These are phyloP conservation scores for Septoria petroselini DNA, from an alignment of 2,329 filamentous ascomycete species.

Conservation along the genomic window DNA sequence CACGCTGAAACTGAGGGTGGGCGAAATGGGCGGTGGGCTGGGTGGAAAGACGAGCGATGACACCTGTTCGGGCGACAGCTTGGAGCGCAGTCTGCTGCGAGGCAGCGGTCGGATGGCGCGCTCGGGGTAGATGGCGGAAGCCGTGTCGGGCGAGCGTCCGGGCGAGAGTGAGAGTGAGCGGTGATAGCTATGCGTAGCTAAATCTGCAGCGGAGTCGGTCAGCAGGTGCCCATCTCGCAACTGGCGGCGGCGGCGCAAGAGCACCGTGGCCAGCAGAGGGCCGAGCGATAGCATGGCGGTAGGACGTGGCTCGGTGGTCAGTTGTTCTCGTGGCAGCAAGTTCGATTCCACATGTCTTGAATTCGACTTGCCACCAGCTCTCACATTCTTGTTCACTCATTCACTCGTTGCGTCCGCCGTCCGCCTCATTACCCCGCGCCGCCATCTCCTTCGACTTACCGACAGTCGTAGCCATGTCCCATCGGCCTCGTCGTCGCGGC, in stretches of 20 bases:
- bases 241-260: not conserved
- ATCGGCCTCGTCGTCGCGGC: conserved; percentile 12
- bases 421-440: too few species aligned
- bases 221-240: conserved; percentile 8
- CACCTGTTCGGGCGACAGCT: conserved; percentile 79
- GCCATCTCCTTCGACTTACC: conserved; percentile 18
- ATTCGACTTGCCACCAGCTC: conserved; percentile 9
- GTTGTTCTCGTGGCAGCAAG: not conserved
- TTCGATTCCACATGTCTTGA: not conserved
- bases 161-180: conserved; percentile 30
- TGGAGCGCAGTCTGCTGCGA: conserved; percentile 80
- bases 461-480: conserved; percentile 28
- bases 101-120: conserved; percentile 91
- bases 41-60: conserved; percentile 79
- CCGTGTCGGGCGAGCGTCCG: conserved; percentile 57
- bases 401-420: not conserved
- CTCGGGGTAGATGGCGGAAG: conserved; percentile 78
- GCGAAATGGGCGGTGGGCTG: conserved; percentile 65
- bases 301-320: not conserved
- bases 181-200: conserved; percentile 27
- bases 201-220: conserved; percentile 23
- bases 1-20: conserved; percentile 30
- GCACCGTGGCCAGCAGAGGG: not conserved
- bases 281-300: not conserved
- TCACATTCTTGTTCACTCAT: not conserved